Evolutionary conservation across 2,329 filamentous ascomycete species (phyloP).

Genomic region (Phialophora chinensis): DNA sequence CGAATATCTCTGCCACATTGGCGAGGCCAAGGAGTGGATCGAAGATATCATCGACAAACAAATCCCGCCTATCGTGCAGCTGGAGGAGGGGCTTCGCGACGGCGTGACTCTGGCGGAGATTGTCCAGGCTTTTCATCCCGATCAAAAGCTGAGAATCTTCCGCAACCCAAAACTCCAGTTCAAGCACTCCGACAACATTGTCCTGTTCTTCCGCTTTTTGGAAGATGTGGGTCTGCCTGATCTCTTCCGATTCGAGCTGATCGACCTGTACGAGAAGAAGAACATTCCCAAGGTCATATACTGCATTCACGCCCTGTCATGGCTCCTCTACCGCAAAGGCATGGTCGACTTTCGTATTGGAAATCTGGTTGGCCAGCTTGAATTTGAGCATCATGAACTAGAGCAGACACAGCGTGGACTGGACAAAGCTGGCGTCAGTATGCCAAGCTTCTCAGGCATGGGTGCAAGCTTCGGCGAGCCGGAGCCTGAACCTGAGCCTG

Average conservation of each 20-base stretch:
- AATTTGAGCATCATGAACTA: slow-evolving; percentile 96
- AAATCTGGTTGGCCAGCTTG: slow-evolving; percentile 92
- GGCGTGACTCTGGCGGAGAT: slow-evolving; percentile 94
- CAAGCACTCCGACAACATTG: slow-evolving; percentile 97
- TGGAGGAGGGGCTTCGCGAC: slow-evolving; percentile 90
- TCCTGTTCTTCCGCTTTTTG: slow-evolving; percentile 91
- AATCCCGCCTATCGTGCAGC: slow-evolving; percentile 88
- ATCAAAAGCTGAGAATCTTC: slow-evolving; percentile 80
- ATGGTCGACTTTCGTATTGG: slow-evolving; percentile 96
- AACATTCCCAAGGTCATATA: slow-evolving; percentile 99
- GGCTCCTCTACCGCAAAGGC: slow-evolving; percentile 93
- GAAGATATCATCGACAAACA: slow-evolving; percentile 84
- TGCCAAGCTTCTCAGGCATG: slow-evolving; percentile 99
- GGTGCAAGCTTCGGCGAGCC: slow-evolving; percentile 86
- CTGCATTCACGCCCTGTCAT: slow-evolving; percentile 95
- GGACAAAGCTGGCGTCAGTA: slow-evolving; percentile 90
- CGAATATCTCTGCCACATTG: slow-evolving; percentile 98
- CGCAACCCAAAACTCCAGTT: slow-evolving; percentile 84
- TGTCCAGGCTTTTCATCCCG: slow-evolving; percentile 84
- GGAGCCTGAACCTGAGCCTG: slow-evolving; percentile 73
- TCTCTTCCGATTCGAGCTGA: slow-evolving; percentile 93
- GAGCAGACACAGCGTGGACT: slow-evolving; percentile 97
- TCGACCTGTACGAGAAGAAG: slow-evolving; percentile 99
- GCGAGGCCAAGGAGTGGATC: slow-evolving; percentile 99
- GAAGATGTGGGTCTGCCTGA: slow-evolving; percentile 92